Evolutionary conservation across 129 eudicot genomes (phyloP).

Genomic region (Pulicaria dysenterica): DNA sequence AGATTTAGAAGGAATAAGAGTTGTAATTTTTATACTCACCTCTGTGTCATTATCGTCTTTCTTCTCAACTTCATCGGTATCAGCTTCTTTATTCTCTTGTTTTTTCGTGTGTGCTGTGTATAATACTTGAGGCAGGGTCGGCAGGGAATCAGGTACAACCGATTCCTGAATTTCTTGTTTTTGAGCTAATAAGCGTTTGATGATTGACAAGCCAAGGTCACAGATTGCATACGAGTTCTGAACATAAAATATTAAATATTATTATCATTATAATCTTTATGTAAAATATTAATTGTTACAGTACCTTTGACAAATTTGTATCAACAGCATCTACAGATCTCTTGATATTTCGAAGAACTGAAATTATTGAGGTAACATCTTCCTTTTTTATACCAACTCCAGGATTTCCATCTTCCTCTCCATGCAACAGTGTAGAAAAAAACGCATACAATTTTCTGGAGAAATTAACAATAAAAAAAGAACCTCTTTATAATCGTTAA

Average conservation of each 20-base stretch:
- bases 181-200: conserved; percentile 55
- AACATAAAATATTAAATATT: conserved; percentile 24
- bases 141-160: conserved; percentile 51
- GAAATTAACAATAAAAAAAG: neutral
- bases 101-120: conserved; percentile 59
- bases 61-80: conserved; percentile 9
- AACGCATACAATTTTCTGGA: conserved; percentile 64
- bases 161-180: conserved; percentile 49
- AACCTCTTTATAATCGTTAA: neutral
- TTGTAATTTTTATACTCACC: conserved; percentile 17
- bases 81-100: conserved; percentile 40
- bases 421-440: conserved; percentile 68
- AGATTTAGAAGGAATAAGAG: neutral
- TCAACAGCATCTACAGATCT: conserved; percentile 70
- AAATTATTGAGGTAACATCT: conserved; percentile 42
- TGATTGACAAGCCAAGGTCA: conserved; percentile 75
- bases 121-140: conserved; percentile 59
- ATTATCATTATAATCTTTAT: neutral
- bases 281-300: no score
- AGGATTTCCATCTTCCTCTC: conserved; percentile 63
- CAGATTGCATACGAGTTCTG: conserved; percentile 90
- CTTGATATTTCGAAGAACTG: conserved; percentile 65
- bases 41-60: conserved; percentile 26
- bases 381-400: conserved; percentile 56
- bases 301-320: conserved; percentile 66